Percentiles rank a stretch among this genome's conserved stretches.
phyloP scores from a whole-genome alignment of 1,139 yeast genomes.

The Blastobotrys capitulatus region DNA sequence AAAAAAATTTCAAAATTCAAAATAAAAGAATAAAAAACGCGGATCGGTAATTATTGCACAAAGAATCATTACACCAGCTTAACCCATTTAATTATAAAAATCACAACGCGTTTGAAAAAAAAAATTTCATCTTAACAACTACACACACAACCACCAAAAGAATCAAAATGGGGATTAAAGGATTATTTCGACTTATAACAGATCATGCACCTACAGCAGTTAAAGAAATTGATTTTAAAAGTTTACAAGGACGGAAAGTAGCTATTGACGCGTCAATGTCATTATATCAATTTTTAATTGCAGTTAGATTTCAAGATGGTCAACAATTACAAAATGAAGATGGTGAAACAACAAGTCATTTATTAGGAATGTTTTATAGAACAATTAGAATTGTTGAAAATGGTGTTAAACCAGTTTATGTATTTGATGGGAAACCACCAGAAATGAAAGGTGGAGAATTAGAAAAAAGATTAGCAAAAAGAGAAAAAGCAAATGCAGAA shows the following conservation, averaged over 20 bases:
- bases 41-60: too few relatives aligned
- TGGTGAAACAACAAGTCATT: constrained; percentile 90
- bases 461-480: constrained; percentile 71
- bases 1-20: too few relatives aligned
- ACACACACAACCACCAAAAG: too few relatives aligned
- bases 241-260: constrained; percentile 86
- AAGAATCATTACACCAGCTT: too few relatives aligned
- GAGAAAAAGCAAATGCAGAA: constrained; percentile 78
- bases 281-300: constrained; percentile 86
- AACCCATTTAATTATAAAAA: too few relatives aligned
- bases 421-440: constrained; percentile 95
- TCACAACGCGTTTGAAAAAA: neutral
- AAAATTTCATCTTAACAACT: neutral
- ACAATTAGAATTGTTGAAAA: constrained; percentile 83
- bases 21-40: too few relatives aligned
- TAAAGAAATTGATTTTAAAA: constrained; percentile 72
- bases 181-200: constrained; percentile 70
- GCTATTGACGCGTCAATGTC: constrained; percentile 86
- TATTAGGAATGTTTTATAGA: constrained; percentile 93
- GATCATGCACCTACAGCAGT: constrained; percentile 88
- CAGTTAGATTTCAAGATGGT: constrained; percentile 97
- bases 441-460: constrained; percentile 89
- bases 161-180: constrained; percentile 67
- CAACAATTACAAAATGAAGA: constrained; percentile 79
- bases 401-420: constrained; percentile 93